Base-by-base conservation (phyloP, 176 grass and related monocot genomes). In the Eragrostis nindensis region DNA sequence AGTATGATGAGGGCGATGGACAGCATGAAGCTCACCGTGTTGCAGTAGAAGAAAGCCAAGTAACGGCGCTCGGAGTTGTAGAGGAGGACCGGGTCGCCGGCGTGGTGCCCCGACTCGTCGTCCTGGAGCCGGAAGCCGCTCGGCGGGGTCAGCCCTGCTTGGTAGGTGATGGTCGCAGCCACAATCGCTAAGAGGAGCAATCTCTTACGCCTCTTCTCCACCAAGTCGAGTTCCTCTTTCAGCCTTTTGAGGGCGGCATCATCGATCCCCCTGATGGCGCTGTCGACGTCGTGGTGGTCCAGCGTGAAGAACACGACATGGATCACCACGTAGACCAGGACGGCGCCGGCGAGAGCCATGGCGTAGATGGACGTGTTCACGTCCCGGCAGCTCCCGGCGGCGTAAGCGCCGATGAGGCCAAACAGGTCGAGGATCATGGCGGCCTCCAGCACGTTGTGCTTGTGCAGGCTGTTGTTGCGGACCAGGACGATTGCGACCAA, bases 401-500 rank as follows among this genome's bases (percentile, higher is more conserved):
- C 64, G 43, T 78, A 88, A 4, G 86, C 86, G 7, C 75, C 76
- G 57, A 88, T 70, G 57, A 88, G 80, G 13, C 86, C 76, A 14
- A 88, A 21, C 55, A 88, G 45, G 57, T 54, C 55, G 1, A 79
- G 24, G 18, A 83, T 43, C 80, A 83, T 88, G 13, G 66, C 63
- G 14, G 61, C 54, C 48, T 70, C 29, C 8, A 88, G 59, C 47
- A 53, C 40, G 12, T 39, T n/a, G 24, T 62, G 40, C 47, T 17
- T 36, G 17, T 40, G 66, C 32, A 84, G 52, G 1, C 25, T 16
- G 8, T 24, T 63, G 1, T 59, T 40, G 30, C 26, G 61, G 0
- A 88, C 63, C 52, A 88, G 55, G 8, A 84, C 26, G 22, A 88
- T 88, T 75, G 73, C 71, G 21, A 78, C 59, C 55, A 88, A 24